Evolutionary conservation across 805 yeast genomes (phyloP), one percentile per base, ranked within the genome.

Genomic region (Saccharomycopsis amapae): DNA sequence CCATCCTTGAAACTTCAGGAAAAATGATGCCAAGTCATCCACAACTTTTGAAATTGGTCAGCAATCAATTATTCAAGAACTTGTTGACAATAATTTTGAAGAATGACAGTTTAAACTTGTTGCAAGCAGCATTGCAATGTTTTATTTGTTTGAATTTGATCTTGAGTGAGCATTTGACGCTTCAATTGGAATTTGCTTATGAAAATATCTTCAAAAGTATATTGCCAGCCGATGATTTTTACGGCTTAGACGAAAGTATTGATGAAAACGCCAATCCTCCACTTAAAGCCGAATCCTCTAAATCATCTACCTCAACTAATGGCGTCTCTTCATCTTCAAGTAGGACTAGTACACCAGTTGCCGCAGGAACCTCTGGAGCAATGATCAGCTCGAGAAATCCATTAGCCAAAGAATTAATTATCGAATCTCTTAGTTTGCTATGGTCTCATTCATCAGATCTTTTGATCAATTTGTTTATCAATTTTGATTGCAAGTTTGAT

Each of bases 61-160:
- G 90, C 1, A 93, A 87, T 56, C 81, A 85, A 7, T 74, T 89
- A n/a, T 85, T 87, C 61, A 90, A 88, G 59, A 85, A 86, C 57
- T 71, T 89, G 24, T 75, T 90, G 38, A 93, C 81, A 59, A 74
- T 88, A 23, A 77, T 88, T 25, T 85, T 94, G 51, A 73, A 77
- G 28, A 69, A 75, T 2, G 94, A 86, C 52, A 82, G 87, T 15
- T 75, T 85, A 2, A 71, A 81, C 2, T 66, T 93, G 9, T 67
- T 90, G 13, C 85, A 81, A 51, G 78, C 84, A 7, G 76, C 96
- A 0, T 68, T 93, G 51, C 84, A 83, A 53, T 68, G 88, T 23
- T 81, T 87, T 56, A 71, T 85, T 3, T 78, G 93, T 12, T 68
- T 90, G 51, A 71, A 83, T 5, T 72, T 83, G 17, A 78, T 85